Evolutionary conservation across 352 stramenopile species (phyloP), one percentile per base, ranked within the genome.

Genomic region (Phytophthora palmivora): DNA sequence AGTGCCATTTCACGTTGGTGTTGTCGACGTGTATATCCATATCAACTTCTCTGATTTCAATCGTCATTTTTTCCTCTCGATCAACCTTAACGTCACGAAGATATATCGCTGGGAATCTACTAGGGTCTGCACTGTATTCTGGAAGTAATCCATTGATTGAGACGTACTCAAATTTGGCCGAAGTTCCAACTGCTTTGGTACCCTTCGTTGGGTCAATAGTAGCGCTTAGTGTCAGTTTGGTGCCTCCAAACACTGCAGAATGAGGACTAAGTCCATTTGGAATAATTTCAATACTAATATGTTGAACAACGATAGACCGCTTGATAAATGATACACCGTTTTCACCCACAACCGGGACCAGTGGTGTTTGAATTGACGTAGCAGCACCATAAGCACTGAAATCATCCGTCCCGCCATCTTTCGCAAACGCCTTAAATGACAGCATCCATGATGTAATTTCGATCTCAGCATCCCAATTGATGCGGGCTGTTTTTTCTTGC

Each of bases 1-100:
- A 76, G 18, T 63, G 62, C 76, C 76, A 84, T 30, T 78, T 48
- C 5, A 84, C 37, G 4, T 54, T 58, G 4, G 64, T 39, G 8
- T 72, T 54, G 1, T 64, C 55, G 12, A 83, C 64, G 15, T 53
- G 33, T 33, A 86, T 44, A 1, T 66, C 30, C 69, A 80, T 52
- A 14, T 70, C 51, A 3, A 68, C 49, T 44, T 86, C 68, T 11
- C 49, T 59, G 7, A 43, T 37, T 24, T 79, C 72, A 2, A 2
- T 6, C 5, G 60, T 43, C 21, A 42, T 16, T 10, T 74, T 76
- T 19, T 78, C 63, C 18, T 67, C 37, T 4, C 63, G 60, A 28
- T 70, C 60, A 12, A 83, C 28, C 24, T 47, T 55, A 4, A 83
- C 33, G 6, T 75, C 52, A 19, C 63, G 49, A 14, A 74, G 45